Evolutionary conservation across 169 alveolate genomes (phyloP).

Genomic region (Theileria luwenshuni): DNA sequence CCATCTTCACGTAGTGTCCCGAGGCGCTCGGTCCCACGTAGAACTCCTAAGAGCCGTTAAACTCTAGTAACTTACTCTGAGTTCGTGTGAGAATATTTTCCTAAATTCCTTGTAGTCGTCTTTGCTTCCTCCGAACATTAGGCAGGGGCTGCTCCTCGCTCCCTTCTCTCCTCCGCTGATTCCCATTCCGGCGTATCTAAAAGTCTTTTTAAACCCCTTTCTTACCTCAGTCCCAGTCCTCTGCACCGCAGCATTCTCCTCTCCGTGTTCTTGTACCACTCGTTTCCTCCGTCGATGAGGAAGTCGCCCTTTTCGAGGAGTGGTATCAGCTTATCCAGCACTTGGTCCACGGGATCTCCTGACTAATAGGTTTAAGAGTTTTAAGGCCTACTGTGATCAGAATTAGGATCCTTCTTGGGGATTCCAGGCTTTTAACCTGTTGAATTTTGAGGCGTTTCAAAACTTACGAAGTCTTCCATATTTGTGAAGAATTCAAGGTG

Average conservation of each 20-base stretch:
- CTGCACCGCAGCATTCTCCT: slow-evolving; percentile 64
- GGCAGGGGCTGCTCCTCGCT: slow-evolving; percentile 81
- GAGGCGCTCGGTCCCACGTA: slow-evolving; percentile 82
- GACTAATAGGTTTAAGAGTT: slow-evolving; percentile 21
- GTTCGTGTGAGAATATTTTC: slow-evolving; percentile 47
- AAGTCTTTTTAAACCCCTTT: slow-evolving; percentile 15
- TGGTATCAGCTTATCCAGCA: slow-evolving; percentile 33
- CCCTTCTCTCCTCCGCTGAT: slow-evolving; percentile 87
- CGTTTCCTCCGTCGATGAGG: slow-evolving; percentile 85
- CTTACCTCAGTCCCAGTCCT: slow-evolving; percentile 52
- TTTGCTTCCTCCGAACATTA: slow-evolving; percentile 82
- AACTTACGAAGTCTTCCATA: slow-evolving; percentile 70
- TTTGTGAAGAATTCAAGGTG: slow-evolving; percentile 12
- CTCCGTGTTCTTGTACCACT: slow-evolving; percentile 82
- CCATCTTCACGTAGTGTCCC: slow-evolving; percentile 87
- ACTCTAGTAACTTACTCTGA: slow-evolving; percentile 8
- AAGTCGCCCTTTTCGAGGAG: slow-evolving; percentile 73
- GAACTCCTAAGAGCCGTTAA: slow-evolving; percentile 37
- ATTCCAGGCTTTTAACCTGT: slow-evolving; percentile 67
- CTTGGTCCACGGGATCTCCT: slow-evolving; percentile 58
- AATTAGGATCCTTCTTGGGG: slow-evolving; percentile 78
- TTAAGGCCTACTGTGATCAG: slow-evolving; percentile 70
- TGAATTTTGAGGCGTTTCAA: not conserved
- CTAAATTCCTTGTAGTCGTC: slow-evolving; percentile 73
- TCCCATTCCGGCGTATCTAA: slow-evolving; percentile 82